Base-by-base conservation (phyloP, 257 asterid genomes). In the Mitragyna speciosa region DNA sequence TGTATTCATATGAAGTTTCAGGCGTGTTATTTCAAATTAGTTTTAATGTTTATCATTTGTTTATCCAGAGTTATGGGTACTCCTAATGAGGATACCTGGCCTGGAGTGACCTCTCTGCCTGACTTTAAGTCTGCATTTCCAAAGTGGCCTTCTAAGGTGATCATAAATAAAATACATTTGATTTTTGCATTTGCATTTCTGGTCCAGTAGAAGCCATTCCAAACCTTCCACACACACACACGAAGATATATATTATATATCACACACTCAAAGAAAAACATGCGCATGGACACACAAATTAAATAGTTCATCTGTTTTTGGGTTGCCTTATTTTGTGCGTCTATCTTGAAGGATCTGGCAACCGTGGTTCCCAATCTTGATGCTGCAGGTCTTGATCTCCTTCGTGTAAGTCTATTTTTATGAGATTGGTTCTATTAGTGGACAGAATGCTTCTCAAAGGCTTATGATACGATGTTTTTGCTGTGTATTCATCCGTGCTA, bases 11-110 rank as follows among this genome's bases (percentile, higher is more conserved):
- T 52, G 36, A 63, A 67, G 76, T 76, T 73, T 58, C 12, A 26
- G 17, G 48, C 65, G 36, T 67, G 22, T 26, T 30, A 7, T 36
- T 12, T 19, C 11, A 22, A 22, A n/a, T 59, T 59, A 14, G 7
- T 51, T 45, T 47, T 49, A 28, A 33, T 72, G 77, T 43, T 81
- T 28, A 70, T 73, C 20, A 59, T 78, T 51, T 66, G 79, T 82
- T 39, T 75, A 75, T 83, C 82, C 85, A 95, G 99, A 82, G 79
- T 89, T 78, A 84, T 91, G 97, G 99, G 99, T 67, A 95, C 99
- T 83, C 99, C 99, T n/a, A 92, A 89, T 76, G 99, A 95, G 87
- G 96, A 87, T 77, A 88, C 89, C 39, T 95, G 98, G 99, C 96
- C 97, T 61, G 98, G 99, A 78, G 97, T 95, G 84, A 91, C 97